Conservation (phyloP, 176 grass and related monocot genomes). For the Aegilops speltoides region DNA sequence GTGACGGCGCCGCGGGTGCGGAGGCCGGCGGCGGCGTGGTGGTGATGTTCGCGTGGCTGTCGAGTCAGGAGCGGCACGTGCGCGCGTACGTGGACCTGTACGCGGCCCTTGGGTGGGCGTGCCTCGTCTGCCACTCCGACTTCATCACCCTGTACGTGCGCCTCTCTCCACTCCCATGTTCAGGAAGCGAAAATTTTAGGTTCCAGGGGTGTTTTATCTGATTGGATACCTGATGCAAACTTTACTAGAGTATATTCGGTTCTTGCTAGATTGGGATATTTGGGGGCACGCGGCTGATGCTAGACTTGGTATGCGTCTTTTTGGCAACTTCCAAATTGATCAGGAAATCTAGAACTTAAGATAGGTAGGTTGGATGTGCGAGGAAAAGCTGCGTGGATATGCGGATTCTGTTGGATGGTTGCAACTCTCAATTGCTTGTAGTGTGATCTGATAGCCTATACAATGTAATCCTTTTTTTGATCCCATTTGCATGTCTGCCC, state of each 20-base stretch:
- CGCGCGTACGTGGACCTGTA: slow-evolving; percentile 71
- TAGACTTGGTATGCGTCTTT: not conserved
- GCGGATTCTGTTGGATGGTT: not conserved
- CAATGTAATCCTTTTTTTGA: not conserved
- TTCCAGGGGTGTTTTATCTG: not conserved
- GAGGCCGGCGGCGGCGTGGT: slow-evolving; percentile 62
- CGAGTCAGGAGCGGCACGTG: slow-evolving; percentile 81
- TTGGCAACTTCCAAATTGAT: not conserved
- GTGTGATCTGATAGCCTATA: not conserved
- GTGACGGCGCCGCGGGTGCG: slow-evolving; percentile 10
- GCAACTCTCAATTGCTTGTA: not conserved
- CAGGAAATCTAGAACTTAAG: not conserved
- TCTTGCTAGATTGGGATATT: not conserved
- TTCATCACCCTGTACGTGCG: slow-evolving; percentile 68
- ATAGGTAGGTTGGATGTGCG: not conserved
- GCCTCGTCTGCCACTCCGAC: slow-evolving; percentile 87
- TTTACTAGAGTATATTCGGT: not conserved
- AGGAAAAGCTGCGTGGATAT: not conserved
- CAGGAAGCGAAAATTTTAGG: not conserved
- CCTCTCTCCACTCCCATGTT: not conserved
- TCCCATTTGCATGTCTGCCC: not conserved
- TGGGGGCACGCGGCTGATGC: no score
- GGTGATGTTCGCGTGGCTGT: slow-evolving; percentile 94
- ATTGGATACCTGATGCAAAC: not conserved
- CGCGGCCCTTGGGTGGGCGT: slow-evolving; percentile 68